Evolutionary conservation across 1,284 basidiomycete species (phyloP).

Genomic region (Naganishia liquefaciens): DNA sequence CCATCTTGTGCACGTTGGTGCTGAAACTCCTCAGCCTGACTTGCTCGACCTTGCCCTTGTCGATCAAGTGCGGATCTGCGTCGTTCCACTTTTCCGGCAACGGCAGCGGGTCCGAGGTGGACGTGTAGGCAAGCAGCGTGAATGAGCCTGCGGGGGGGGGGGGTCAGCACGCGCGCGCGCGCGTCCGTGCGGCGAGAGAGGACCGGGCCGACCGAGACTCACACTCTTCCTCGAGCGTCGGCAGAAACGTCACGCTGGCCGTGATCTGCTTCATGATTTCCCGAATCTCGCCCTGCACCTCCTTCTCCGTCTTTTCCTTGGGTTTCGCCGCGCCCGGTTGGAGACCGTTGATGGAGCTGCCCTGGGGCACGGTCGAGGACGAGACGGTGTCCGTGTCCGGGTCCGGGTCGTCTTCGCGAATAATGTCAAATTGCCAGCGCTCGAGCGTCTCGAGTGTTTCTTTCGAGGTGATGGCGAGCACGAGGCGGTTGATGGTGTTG

Average conservation of each 20-base stretch:
- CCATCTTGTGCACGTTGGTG: slow-evolving; percentile 85
- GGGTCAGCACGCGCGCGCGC: too few species aligned
- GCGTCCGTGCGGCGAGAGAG: background rate
- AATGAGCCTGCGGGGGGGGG: slow-evolving; percentile 58
- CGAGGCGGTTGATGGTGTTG: slow-evolving; percentile 85
- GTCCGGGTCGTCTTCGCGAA: slow-evolving; percentile 60
- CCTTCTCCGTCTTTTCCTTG: slow-evolving; percentile 67
- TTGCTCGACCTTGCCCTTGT: slow-evolving; percentile 92
- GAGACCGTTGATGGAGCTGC: slow-evolving; percentile 29
- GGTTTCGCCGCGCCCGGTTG: slow-evolving; percentile 13
- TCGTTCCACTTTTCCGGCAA: slow-evolving; percentile 76
- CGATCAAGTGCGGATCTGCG: slow-evolving; percentile 90
- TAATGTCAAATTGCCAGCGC: slow-evolving; percentile 97
- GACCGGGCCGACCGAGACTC: slow-evolving; percentile 56
- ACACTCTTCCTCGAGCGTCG: slow-evolving; percentile 90
- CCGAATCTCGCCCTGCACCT: slow-evolving; percentile 95
- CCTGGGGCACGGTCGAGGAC: slow-evolving; percentile 23
- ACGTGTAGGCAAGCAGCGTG: slow-evolving; percentile 93
- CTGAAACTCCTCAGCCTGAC: slow-evolving; percentile 88
- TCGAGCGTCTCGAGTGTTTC: slow-evolving; percentile 89
- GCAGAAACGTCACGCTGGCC: slow-evolving; percentile 91
- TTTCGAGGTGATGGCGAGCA: slow-evolving; percentile 93
- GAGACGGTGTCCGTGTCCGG: slow-evolving; percentile 8
- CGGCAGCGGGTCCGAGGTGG: slow-evolving; percentile 71
- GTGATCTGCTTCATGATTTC: slow-evolving; percentile 99